phyloP scores from a whole-genome alignment of 2,329 filamentous ascomycete species.

The Paraconiothyrium sp. region DNA sequence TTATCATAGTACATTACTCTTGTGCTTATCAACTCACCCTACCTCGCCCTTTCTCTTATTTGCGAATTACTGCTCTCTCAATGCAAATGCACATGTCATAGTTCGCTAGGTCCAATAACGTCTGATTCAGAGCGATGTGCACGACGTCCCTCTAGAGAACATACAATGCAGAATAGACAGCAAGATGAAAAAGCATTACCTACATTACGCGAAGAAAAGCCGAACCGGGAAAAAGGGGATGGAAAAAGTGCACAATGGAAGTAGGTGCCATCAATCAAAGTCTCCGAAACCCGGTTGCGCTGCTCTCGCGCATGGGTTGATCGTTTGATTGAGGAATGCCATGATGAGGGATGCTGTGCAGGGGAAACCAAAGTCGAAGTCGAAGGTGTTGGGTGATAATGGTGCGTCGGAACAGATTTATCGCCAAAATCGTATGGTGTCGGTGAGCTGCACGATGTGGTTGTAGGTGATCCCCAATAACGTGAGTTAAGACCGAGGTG shows the following conservation, averaged over 20 bases:
- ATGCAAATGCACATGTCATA: not conserved
- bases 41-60: not conserved
- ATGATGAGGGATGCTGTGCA: not conserved
- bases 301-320: not conserved
- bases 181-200: not conserved
- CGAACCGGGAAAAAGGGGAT: not conserved
- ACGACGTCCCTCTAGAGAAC: not conserved
- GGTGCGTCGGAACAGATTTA: not conserved
- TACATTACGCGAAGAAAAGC: not conserved
- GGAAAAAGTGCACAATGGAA: not conserved
- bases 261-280: not conserved
- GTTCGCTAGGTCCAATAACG: not conserved
- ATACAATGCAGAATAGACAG: slow-evolving; percentile 1
- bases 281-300: too few species aligned
- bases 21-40: not conserved
- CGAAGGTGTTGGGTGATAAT: not conserved
- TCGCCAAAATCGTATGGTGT: not conserved
- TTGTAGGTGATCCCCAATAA: not conserved
- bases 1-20: not conserved
- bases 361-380: not conserved
- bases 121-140: not conserved
- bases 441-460: not conserved
- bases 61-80: not conserved
- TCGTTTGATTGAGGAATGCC: not conserved
- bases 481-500: not conserved